Base-by-base conservation (phyloP, 768 basidiomycete species). In the Boletus pseudopeckii region DNA sequence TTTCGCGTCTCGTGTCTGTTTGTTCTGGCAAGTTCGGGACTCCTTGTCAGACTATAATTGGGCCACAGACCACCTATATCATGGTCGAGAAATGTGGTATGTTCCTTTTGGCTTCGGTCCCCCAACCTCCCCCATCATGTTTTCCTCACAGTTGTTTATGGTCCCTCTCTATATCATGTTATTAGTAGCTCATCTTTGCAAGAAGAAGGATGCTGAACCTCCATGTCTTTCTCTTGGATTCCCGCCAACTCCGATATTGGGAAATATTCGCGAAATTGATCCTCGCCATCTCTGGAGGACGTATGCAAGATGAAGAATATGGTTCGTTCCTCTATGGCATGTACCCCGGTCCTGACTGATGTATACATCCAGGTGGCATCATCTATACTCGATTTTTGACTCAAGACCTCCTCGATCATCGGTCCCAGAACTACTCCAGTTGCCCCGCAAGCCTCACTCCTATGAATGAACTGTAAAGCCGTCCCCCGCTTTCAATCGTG, bases 371-470 rank as follows among this genome's bases (percentile, higher is more conserved):
- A 67, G 65, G 65, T 9, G 55, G 33, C 7, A 51, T 67, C 20
- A 57, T 67, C 8, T 64, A 69, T 15, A 57, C 64, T 34, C 61
- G 61, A 37, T 43, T 67, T 7, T 36, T 66, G 45, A 61, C 48
- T 5, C 65, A 66, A 17, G 65, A 61, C 22, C 62, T 67, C 22
- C 62, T 67, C 8, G 57, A 68, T 30, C 43, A 48, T 34, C 57
- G 57, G 10, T 67, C 64, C 15, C 39, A 50, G 0, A 67, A 54
- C 24, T 67, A 69, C 47, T 66, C 67, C 9, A 64, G 59, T 20
- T 56, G 64, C 18, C 67, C 65, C n/a, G 33, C 40, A 40, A 50
- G 54, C 26, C 33, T 67, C 20, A 28, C 51, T 14, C 51, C 43
- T 13, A 44, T 64, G 43, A 48, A 49, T 20, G 58, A 69, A 33